Evolutionary conservation across 163 green algal genomes (phyloP).

Genomic region (Prototheca cutis): DNA sequence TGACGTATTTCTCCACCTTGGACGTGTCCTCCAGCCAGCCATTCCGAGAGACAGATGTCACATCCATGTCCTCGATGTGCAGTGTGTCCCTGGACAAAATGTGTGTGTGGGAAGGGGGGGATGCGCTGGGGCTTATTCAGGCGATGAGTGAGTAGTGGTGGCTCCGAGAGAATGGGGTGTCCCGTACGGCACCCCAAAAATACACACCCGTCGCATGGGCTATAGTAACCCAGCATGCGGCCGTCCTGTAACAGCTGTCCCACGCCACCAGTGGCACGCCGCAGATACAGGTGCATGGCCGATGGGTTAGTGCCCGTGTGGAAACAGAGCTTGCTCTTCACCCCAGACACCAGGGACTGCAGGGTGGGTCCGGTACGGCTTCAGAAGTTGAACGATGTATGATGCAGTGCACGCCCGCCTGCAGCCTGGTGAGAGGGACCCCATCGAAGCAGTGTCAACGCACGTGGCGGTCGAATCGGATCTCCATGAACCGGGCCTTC

Average conservation of each 20-base stretch:
- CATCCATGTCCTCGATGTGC: constrained; percentile 85
- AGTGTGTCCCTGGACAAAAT: constrained; percentile 53
- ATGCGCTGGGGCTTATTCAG: not conserved
- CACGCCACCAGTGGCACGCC: constrained; percentile 26
- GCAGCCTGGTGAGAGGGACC: too few relatives aligned
- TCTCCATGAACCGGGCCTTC: constrained; percentile 80
- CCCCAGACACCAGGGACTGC: constrained; percentile 47
- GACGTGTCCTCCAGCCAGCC: constrained; percentile 94
- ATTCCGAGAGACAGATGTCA: constrained; percentile 63
- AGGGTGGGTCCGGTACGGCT: too few relatives aligned
- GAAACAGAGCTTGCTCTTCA: constrained; percentile 87
- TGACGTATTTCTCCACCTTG: constrained; percentile 91
- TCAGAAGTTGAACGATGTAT: too few relatives aligned
- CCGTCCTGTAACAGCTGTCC: constrained; percentile 47
- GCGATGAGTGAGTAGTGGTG: too few relatives aligned
- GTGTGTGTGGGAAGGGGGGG: not conserved
- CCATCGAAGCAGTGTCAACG: too few relatives aligned
- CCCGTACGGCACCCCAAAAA: too few relatives aligned
- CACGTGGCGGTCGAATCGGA: constrained; percentile 86
- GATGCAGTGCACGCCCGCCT: too few relatives aligned
- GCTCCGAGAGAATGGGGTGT: too few relatives aligned
- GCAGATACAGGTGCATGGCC: constrained; percentile 43
- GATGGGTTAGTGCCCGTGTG: constrained; percentile 73
- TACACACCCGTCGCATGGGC: constrained; percentile 56
- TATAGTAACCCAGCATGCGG: constrained; percentile 87